A percentile compares a stretch with the other conserved stretches of the same genome.
These are phyloP conservation scores for Vigna mungo DNA, from an alignment of 306 rosid genomes.

Conservation along the genomic window DNA sequence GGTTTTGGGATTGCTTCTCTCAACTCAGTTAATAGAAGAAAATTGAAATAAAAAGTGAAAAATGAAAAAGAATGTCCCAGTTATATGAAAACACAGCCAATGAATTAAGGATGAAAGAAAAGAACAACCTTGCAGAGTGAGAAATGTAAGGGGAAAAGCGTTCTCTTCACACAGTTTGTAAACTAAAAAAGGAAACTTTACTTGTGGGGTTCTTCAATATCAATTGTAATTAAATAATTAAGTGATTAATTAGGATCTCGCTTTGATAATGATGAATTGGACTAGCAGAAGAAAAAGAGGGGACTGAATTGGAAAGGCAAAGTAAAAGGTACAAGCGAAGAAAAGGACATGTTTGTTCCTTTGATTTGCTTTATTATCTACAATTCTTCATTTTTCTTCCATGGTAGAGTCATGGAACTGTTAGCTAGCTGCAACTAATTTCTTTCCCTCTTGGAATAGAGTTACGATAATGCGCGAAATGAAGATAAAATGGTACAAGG, in stretches of 20 bases:
- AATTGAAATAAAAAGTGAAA: background rate
- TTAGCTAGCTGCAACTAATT: background rate
- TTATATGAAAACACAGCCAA: conserved; percentile 45
- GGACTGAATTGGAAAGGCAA: background rate
- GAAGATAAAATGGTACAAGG: background rate
- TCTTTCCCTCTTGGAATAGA: conserved; percentile 1
- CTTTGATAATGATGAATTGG: conserved; percentile 37
- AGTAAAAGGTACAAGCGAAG: conserved; percentile 40
- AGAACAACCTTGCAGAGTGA: conserved; percentile 49
- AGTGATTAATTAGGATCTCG: background rate
- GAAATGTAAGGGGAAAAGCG: conserved; percentile 45
- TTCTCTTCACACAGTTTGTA: conserved; percentile 25
- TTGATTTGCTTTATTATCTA: conserved; percentile 2
- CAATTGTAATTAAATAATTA: background rate
- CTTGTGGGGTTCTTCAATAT: conserved; percentile 30
- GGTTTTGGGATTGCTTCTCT: conserved; percentile 50
- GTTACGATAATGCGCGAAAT: conserved; percentile 15
- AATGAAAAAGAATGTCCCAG: conserved; percentile 26
- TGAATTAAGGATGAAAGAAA: conserved; percentile 40
- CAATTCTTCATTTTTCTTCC: conserved; percentile 30
- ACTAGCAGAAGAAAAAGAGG: conserved; percentile 6
- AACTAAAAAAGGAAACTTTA: conserved; percentile 46
- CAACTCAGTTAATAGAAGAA: conserved; percentile 30
- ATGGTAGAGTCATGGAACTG: background rate
- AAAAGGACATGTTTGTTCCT: conserved; percentile 49